Conservation (phyloP, 495 filamentous ascomycete genomes). For the Podospora didyma region DNA sequence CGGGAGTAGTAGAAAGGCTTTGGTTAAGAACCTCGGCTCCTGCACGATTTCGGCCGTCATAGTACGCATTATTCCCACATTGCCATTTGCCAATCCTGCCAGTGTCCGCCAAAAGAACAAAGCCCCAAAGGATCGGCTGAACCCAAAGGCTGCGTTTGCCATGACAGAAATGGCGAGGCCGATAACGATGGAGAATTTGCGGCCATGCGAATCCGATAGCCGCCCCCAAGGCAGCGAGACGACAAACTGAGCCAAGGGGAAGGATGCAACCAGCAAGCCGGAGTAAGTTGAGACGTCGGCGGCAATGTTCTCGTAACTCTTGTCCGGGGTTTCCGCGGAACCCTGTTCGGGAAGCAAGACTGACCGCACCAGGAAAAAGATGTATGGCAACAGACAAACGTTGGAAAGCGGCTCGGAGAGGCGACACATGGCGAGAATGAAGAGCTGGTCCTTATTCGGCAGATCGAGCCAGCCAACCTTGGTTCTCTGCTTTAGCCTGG, state of each 20-base stretch:
- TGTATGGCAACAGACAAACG: constrained; percentile 48
- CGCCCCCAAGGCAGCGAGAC: constrained; percentile 73
- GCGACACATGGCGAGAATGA: constrained; percentile 48
- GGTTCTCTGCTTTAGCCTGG: neutral
- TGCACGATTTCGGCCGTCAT: constrained; percentile 69
- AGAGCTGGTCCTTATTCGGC: constrained; percentile 48
- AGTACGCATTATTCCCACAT: constrained; percentile 75
- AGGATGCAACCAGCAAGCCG: constrained; percentile 5
- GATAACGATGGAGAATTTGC: constrained; percentile 70
- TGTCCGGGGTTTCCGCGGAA: constrained; percentile 49
- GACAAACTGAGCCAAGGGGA: constrained; percentile 38
- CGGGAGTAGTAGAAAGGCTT: constrained; percentile 76
- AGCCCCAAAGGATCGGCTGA: constrained; percentile 64
- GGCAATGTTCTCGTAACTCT: neutral
- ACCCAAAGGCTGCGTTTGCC: constrained; percentile 69
- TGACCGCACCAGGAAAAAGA: constrained; percentile 56
- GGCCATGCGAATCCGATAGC: constrained; percentile 35
- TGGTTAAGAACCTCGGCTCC: constrained; percentile 63
- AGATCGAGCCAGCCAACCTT: constrained; percentile 33
- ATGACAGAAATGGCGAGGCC: constrained; percentile 66
- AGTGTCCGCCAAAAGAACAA: constrained; percentile 65
- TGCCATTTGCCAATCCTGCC: constrained; percentile 70
- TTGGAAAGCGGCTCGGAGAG: constrained; percentile 51
- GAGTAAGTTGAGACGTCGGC: constrained; percentile 6
- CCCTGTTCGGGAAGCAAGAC: constrained; percentile 39